Evolutionary conservation across 768 basidiomycete genomes (phyloP), one percentile per base, ranked within the genome.

Genomic region (Hygrophorus pudorinus): DNA sequence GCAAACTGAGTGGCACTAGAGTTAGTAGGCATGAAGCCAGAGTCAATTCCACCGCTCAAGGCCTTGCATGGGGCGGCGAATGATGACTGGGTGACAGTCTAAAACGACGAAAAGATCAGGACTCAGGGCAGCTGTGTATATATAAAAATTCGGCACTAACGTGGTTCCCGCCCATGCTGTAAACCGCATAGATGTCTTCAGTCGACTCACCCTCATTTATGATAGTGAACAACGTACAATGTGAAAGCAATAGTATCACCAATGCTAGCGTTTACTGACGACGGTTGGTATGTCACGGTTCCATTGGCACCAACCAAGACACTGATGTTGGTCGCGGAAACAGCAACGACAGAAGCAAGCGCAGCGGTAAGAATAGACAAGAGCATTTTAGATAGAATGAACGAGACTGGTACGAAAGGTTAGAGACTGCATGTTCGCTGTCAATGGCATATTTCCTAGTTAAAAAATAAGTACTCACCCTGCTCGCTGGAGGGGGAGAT

Each of bases 51-150:
- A n/a, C 33, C 43, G n/a, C 41, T 44, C 55, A 60, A 49, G 46
- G 54, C 49, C 5, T 52, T 47, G 57, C 72, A 75, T 27, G 72
- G 72, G 31, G 45, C 45, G 17, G 60, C 56, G 52, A 75, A 73
- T 8, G 70, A 65, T 28, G 70, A 72, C 55, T 72, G 67, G 31
- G 69, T 69, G 47, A 66, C 64, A 18, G 67, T 67, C 66, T 73
- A 42, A 10, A 42, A 44, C 5, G 20, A 43, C 30, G 13, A 16
- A 14, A 20, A 20, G 3, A 18, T 21, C 33, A 3, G 31, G 24
- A 43, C 13, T 41, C 4, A 38, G 29, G 34, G 32, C 1, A 30
- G 20, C 13, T n/a, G 16, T n/a, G 34, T 6, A 29, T 16, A 36
- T 30, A 24, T 14, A 12, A 13, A 20, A 28, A 28, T 11, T 35